Conservation (phyloP, 2,329 filamentous ascomycete species). For the Pseudogymnoascus sp. region DNA sequence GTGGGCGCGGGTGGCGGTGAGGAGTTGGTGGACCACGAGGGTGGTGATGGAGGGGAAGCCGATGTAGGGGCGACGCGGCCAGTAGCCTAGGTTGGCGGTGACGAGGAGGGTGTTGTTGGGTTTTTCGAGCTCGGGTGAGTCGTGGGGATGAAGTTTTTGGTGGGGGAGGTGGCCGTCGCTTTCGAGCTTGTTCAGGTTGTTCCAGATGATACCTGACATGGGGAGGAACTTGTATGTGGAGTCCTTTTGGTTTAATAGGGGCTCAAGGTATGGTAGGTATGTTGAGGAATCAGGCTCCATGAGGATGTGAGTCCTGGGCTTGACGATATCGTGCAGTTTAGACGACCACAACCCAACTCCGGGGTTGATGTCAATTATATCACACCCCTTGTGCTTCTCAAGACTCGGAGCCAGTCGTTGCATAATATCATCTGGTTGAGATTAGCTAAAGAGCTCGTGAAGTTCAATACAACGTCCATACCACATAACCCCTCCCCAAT, state of each 20-base stretch:
- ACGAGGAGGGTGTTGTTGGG: constrained; percentile 70
- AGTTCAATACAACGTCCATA: constrained; percentile 18
- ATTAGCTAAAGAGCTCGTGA: neutral
- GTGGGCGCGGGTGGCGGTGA: constrained; percentile 49
- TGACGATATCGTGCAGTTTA: constrained; percentile 64
- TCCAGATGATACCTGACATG: constrained; percentile 52
- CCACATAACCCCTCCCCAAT: constrained; percentile 44
- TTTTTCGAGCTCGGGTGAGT: constrained; percentile 32
- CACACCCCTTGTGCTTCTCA: constrained; percentile 64
- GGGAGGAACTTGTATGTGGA: constrained; percentile 43
- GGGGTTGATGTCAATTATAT: constrained; percentile 81
- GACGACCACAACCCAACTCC: constrained; percentile 71
- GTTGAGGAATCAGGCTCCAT: constrained; percentile 58
- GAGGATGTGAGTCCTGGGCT: constrained; percentile 76
- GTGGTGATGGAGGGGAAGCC: constrained; percentile 49
- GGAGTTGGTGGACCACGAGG: constrained; percentile 55
- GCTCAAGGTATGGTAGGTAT: constrained; percentile 55
- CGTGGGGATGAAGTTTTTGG: constrained; percentile 37
- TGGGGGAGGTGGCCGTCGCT: constrained; percentile 44
- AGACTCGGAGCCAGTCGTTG: constrained; percentile 63
- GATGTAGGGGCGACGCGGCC: constrained; percentile 42
- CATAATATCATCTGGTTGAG: constrained; percentile 59
- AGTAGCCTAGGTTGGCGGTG: constrained; percentile 56
- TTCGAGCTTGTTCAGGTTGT: constrained; percentile 50
- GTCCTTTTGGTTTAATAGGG: constrained; percentile 44